Evolutionary conservation across 2,329 filamentous ascomycete genomes (phyloP), one percentile per base, ranked within the genome.

Genomic region (Colletotrichum tabaci): DNA sequence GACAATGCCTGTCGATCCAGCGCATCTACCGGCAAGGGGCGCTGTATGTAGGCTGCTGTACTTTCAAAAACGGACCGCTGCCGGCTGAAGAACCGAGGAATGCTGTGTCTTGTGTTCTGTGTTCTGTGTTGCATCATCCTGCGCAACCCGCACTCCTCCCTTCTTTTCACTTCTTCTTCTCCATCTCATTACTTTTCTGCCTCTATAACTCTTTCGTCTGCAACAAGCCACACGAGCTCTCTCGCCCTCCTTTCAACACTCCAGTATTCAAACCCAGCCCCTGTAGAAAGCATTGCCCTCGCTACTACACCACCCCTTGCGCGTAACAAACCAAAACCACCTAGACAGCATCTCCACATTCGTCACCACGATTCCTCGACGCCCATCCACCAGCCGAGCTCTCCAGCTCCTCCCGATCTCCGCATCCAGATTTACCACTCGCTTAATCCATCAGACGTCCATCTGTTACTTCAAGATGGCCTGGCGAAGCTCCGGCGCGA

Each of bases 401-500:
- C 55, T 74, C 26, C 56, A 61, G 55, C 62, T 72, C 49, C 60
- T 72, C 68, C 58, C 18, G 35, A 61, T 44, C 55, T 42, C 57
- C 9, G 35, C 15, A 26, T 35, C 3, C 26, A 15, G 35, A 12
- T n/a, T 40, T 6, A 63, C 58, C n/a, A 16, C 46, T 40, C 70
- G 42, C 55, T 38, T 15, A 6, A 13, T 71, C 15, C 68, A 68
- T 30, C 21, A 50, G 15, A 40, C 44, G 4, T 26, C 26, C 18
- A 10, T 9, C 23, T 30, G 10, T 18, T 3, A 46, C 61, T 64
- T 80, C 76, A 81, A 71, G 71, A 98, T 99, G 96, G 95, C 96
- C 71, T 99, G 96, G 96, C 90, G 90, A 75, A 94, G 93, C 81
- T 93, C 92, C 8, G 96, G 94, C 72, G 83, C 84, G 5, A 90